Conservation (phyloP, 164 flowering plant genomes). For the Stephania japonica region DNA sequence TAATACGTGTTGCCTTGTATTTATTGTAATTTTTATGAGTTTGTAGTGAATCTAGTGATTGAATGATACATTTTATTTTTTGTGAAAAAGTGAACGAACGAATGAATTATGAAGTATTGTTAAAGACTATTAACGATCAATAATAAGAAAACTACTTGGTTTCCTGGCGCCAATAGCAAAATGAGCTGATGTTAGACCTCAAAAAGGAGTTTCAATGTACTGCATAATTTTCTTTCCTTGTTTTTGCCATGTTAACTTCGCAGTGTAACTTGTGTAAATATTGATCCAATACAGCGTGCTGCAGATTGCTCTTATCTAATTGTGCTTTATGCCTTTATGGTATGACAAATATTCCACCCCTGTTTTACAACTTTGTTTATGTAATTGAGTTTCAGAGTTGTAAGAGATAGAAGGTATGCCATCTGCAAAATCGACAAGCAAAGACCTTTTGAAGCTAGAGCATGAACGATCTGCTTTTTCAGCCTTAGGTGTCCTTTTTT, state of each 20-base stretch:
- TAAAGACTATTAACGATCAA: too few species aligned
- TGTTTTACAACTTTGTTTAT: neutral
- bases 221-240: neutral
- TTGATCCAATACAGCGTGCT: neutral
- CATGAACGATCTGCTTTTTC: constrained; percentile 7
- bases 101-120: too few species aligned
- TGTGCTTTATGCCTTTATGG: neutral
- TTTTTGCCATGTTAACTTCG: neutral
- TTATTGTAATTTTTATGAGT: too few species aligned
- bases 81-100: too few species aligned
- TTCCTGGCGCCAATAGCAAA: too few species aligned
- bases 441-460: constrained; percentile 19
- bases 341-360: neutral
- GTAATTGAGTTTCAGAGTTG: neutral
- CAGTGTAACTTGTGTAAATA: neutral
- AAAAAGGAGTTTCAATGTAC: too few species aligned
- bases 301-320: neutral
- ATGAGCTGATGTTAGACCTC: too few species aligned
- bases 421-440: constrained; percentile 5
- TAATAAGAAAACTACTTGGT: too few species aligned
- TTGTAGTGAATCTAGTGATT: too few species aligned
- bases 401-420: constrained; percentile 6
- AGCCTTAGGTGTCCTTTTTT: constrained; percentile 7
- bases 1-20: too few species aligned
- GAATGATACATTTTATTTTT: too few species aligned